Base-by-base conservation (phyloP, 2,329 filamentous ascomycete species). In the Colletotrichum sp. region DNA sequence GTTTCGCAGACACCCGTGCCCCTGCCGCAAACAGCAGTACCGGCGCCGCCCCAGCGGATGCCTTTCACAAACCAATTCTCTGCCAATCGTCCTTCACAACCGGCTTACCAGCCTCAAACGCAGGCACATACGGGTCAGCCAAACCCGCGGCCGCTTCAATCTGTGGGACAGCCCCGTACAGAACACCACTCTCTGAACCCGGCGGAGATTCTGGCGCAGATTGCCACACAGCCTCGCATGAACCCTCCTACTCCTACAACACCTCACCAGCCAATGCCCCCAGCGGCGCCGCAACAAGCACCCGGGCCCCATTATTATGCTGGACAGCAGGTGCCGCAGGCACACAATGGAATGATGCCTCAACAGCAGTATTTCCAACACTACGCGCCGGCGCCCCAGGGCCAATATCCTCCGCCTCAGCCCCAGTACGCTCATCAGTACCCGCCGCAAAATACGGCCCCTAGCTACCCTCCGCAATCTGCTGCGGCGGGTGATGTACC, bases 401-500 rank as follows among this genome's bases (percentile, higher is more conserved):
- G 44, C 34, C 59, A 74, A 6, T 65, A 64, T n/a, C 70, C 77
- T n/a, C 77, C 69, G 28, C 64, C 74, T 44, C 70, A 76, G 18
- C 75, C 76, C 1, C 44, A 52, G 39, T 79, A 68, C 15, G 44
- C 44, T 52, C 44, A 52, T 52, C 44, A 52, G 10, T 34, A 34
- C 10, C 59, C 39, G 18, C 26, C 44, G 64, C 57, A 28, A 21
- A 65, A 18, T 16, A 13, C 21, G 5, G 18, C 60, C 15, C 49
- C 70, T 62, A 12, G 52, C 15, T 24, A 52, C 34, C 64, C 60
- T 21, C 12, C 57, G 7, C 34, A 34, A 16, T 13, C 39, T 59
- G 39, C 44, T 21, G 9, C 70, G 62, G 63, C 78, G 55, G n/a
- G 64, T 49, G 62, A 77, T 62, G 49, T 84, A 44, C 84, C 83